A percentile compares a stretch with the other conserved stretches of the same genome.
These are phyloP conservation scores for Metschnikowia aberdeeniae DNA, from an alignment of 805 yeast genomes.

Conservation along the genomic window DNA sequence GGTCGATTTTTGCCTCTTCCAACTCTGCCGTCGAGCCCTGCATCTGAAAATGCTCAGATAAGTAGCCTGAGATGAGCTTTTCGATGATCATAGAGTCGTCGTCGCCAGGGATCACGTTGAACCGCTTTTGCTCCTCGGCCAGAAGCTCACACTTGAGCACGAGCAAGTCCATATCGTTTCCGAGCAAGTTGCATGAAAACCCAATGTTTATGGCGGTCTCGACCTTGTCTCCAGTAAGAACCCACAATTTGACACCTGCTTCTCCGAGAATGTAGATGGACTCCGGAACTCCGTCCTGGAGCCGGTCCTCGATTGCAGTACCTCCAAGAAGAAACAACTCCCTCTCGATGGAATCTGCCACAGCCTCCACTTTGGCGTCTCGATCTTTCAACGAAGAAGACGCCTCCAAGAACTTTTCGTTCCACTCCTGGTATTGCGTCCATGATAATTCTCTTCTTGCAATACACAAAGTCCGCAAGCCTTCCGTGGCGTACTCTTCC, in stretches of 20 bases:
- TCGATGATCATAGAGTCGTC: conserved; percentile 36
- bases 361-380: conserved; percentile 69
- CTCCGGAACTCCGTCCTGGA: conserved; percentile 86
- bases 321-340: conserved; percentile 69
- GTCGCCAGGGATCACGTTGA: conserved; percentile 19
- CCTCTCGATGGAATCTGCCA: conserved; percentile 69
- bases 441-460: conserved; percentile 66
- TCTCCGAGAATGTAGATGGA: conserved; percentile 63
- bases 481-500: conserved; percentile 79
- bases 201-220: conserved; percentile 88
- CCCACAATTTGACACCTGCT: conserved; percentile 86
- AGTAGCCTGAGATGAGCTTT: conserved; percentile 47
- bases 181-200: conserved; percentile 73
- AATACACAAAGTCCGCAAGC: conserved; percentile 76
- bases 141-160: conserved; percentile 43
- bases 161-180: conserved; percentile 70
- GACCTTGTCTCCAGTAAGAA: conserved; percentile 83
- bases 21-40: conserved; percentile 56
- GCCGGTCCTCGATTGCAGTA: conserved; percentile 81
- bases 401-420: conserved; percentile 56
- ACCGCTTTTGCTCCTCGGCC: conserved; percentile 23
- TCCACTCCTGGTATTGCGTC: conserved; percentile 63
- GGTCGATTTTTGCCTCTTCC: conserved; percentile 52
- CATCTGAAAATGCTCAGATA: conserved; percentile 54
- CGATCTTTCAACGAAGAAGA: conserved; percentile 59